Evolutionary conservation across 1,284 basidiomycete species (phyloP), one percentile per base, ranked within the genome.

Genomic region (Tremellales sp.): DNA sequence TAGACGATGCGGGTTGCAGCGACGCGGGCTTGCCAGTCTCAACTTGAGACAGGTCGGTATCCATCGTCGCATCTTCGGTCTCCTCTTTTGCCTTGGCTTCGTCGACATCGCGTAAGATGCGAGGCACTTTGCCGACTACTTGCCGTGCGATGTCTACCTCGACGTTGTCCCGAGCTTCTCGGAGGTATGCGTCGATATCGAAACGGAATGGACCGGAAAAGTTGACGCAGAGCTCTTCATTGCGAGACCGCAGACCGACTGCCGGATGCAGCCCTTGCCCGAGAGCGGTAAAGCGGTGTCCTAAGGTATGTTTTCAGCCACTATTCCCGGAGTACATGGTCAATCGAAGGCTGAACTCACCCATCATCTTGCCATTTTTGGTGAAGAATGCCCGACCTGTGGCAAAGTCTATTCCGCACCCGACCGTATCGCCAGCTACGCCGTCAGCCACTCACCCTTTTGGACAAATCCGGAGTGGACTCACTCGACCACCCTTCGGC

Each of bases 341-440:
- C 17, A 63, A n/a, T n/a, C n/a, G n/a, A n/a, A n/a, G n/a, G n/a
- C n/a, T n/a, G n/a, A n/a, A n/a, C 76, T 48, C 71, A 86, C 90
- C 87, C 43, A 93, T 77, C 53, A 87, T 79, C 31, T 76, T 73
- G 13, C 89, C 89, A 57, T 94, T 94, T 75, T 87, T 91, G 21
- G 92, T 96, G 68, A 86, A 94, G 74, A 97, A 96, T 0, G 84
- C 84, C 50, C 79, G 79, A 49, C 84, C 78, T 12, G 80, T 82
- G 21, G 82, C 84, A 64, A 89, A 92, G 72, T 96, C 89, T 51
- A 97, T 80, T 0, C 92, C 91, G 63, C 88, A 91, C 10, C 91
- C 91, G 54, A 97, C 81, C 17, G 84, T 75, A 68, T 97, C 91
- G 8, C 85, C 86, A 45, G 82, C 87, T 90, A 58, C 13, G 50